These are phyloP conservation scores for Saccharum spontaneum DNA, from an alignment of 176 grass and related monocot species.

Conservation along the genomic window DNA sequence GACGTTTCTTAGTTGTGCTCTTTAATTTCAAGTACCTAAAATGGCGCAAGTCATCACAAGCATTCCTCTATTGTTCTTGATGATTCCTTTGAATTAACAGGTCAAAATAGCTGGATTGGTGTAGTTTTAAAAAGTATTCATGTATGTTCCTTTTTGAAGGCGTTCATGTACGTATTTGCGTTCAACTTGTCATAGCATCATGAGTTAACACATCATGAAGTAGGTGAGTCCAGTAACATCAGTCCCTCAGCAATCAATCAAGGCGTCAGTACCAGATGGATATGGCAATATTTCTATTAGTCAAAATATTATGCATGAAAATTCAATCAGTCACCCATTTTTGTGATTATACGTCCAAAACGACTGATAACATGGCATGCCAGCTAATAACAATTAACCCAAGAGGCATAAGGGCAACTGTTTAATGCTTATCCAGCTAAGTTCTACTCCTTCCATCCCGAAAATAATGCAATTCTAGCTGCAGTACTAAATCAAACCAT, in stretches of 20 bases:
- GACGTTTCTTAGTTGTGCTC: background rate
- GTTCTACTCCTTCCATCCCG: background rate
- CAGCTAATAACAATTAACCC: background rate
- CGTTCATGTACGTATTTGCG: background rate
- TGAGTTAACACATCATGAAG: slow-evolving; percentile 2
- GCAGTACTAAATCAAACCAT: background rate
- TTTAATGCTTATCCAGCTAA: slow-evolving; percentile 16
- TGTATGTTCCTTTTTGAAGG: background rate
- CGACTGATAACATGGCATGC: background rate
- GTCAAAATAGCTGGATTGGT: background rate
- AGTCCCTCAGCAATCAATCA: slow-evolving; percentile 19
- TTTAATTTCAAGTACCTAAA: background rate
- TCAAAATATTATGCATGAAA: slow-evolving; percentile 6
- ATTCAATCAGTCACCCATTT: background rate
- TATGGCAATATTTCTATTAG: background rate
- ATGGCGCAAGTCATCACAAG: background rate
- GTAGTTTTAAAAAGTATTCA: slow-evolving; percentile 1
- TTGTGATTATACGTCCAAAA: slow-evolving; percentile 3
- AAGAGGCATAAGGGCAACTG: background rate
- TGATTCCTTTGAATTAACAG: background rate
- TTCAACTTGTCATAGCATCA: background rate
- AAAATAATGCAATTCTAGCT: background rate
- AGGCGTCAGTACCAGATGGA: background rate
- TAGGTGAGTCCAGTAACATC: background rate
- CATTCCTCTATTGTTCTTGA: background rate